phyloP scores from a whole-genome alignment of 2,329 filamentous ascomycete species.

The Penicillium sp. region DNA sequence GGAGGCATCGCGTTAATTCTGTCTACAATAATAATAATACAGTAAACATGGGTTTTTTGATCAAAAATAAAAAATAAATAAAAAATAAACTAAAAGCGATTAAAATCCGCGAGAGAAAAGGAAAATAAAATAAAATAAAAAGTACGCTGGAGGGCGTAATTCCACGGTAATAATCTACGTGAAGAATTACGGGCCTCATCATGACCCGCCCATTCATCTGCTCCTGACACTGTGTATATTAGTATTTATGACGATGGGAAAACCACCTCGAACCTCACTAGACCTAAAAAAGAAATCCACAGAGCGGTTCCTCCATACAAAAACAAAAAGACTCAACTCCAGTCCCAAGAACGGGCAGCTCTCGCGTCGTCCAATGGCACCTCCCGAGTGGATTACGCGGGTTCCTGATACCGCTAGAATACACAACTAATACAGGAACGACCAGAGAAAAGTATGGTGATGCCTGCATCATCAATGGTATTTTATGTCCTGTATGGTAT shows the following conservation, averaged over 20 bases:
- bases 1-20: conserved; percentile 5
- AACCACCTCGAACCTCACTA: neutral
- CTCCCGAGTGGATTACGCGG: conserved; percentile 5
- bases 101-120: neutral
- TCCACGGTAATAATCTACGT: conserved; percentile 1
- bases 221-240: neutral
- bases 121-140: neutral
- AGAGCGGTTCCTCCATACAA: neutral
- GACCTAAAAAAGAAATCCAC: neutral
- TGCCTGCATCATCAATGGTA: neutral
- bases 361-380: conserved; percentile 16
- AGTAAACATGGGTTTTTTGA: neutral
- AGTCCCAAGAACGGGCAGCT: conserved; percentile 12
- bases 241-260: neutral
- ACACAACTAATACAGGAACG: neutral
- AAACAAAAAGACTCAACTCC: neutral
- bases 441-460: neutral
- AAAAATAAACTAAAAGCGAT: neutral
- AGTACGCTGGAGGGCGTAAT: conserved; percentile 3
- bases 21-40: neutral
- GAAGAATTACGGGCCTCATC: conserved; percentile 7
- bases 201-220: neutral
- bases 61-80: neutral
- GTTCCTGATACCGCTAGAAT: conserved; percentile 19
- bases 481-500: neutral